Percentiles rank a stretch among this genome's conserved stretches.
phyloP scores from a whole-genome alignment of 2,329 filamentous ascomycete genomes.

The Fusarium bactridioides region DNA sequence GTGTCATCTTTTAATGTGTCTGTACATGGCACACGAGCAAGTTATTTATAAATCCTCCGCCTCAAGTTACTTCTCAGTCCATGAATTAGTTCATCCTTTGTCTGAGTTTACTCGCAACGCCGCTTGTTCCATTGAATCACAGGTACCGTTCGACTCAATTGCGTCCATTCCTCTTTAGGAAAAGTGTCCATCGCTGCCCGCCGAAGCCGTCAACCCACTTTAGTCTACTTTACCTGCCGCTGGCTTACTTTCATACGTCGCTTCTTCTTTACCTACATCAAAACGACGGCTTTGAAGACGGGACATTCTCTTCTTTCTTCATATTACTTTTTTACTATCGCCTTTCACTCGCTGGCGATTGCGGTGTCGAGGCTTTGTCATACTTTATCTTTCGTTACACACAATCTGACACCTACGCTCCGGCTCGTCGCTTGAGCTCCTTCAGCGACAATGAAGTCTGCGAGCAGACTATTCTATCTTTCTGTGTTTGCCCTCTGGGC shows the following conservation, averaged over 20 bases:
- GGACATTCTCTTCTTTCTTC: neutral
- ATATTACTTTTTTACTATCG: neutral
- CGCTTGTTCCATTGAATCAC: constrained; percentile 8
- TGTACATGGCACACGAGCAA: neutral
- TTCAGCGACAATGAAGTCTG: constrained; percentile 57
- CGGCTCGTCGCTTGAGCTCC: constrained; percentile 8
- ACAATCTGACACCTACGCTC: neutral
- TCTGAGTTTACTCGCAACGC: neutral
- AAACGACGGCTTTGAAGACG: constrained; percentile 2
- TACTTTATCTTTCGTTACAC: neutral
- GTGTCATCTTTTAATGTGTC: constrained; percentile 36
- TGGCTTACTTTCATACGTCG: constrained; percentile 34
- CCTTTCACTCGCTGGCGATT: constrained; percentile 28
- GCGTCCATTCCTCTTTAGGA: constrained; percentile 3
- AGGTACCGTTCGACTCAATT: constrained; percentile 23
- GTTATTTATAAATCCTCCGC: neutral
- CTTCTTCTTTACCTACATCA: constrained; percentile 27
- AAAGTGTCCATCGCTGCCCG: constrained; percentile 32
- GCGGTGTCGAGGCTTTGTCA: neutral
- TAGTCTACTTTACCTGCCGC: constrained; percentile 27
- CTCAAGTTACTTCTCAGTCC: neutral
- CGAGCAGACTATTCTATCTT: constrained; percentile 63
- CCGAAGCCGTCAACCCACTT: constrained; percentile 37
- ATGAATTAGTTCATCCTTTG: neutral
- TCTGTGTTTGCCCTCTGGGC: constrained; percentile 65